phyloP scores from a whole-genome alignment of 164 flowering plant genomes.

The Protea cynaroides region DNA sequence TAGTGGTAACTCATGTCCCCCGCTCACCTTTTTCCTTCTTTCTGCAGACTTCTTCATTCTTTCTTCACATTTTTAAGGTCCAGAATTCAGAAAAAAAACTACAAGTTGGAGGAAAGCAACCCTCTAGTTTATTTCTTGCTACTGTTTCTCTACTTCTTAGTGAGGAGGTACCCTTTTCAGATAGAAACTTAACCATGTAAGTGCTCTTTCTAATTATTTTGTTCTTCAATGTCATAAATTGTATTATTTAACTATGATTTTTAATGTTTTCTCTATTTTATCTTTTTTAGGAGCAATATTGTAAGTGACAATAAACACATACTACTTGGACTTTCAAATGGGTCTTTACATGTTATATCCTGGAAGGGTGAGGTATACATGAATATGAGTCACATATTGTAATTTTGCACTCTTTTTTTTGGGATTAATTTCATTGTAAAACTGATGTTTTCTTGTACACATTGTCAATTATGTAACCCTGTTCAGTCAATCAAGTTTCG shows the following conservation, averaged over 20 bases:
- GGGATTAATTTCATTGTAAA: background rate
- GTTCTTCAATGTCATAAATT: background rate
- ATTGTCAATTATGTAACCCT: background rate
- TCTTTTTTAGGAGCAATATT: constrained; percentile 72
- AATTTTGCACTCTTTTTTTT: background rate
- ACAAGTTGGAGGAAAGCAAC: constrained; percentile 82
- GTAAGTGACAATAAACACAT: constrained; percentile 77
- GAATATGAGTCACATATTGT: background rate
- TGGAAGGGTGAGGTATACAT: constrained; percentile 96
- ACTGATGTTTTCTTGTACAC: background rate
- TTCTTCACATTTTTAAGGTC: constrained; percentile 79
- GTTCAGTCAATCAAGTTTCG: background rate
- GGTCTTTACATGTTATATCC: constrained; percentile 72
- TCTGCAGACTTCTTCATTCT: constrained; percentile 85
- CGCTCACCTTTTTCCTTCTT: constrained; percentile 5
- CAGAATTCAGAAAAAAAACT: constrained; percentile 63
- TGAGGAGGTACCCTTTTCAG: constrained; percentile 82
- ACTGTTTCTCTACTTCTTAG: constrained; percentile 56
- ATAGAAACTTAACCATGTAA: constrained; percentile 55
- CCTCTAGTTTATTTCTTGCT: constrained; percentile 65
- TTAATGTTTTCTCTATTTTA: constrained; percentile 1
- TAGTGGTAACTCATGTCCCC: background rate
- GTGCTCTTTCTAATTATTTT: constrained; percentile 13
- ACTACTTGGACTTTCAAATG: constrained; percentile 82
- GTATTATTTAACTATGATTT: background rate